phyloP scores from a whole-genome alignment of 208 protist species.

The Wallacemonas sp. region DNA sequence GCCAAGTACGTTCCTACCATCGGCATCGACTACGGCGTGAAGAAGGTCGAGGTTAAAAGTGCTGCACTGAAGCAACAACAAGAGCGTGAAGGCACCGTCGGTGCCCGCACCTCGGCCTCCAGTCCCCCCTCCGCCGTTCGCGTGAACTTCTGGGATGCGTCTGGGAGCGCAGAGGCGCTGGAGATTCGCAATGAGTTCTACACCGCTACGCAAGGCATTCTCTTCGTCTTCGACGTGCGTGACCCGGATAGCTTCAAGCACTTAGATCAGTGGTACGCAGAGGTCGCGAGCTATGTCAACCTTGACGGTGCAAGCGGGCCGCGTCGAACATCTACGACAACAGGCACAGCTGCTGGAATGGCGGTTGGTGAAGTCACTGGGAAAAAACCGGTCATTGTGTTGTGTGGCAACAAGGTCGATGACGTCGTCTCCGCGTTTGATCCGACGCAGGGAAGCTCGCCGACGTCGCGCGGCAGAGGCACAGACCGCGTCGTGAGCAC shows the following conservation, averaged over 20 bases:
- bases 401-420: conserved; percentile 78
- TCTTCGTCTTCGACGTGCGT: conserved; percentile 81
- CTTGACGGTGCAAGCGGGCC: not conserved
- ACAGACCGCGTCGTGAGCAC: conserved; percentile 48
- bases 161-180: conserved; percentile 87
- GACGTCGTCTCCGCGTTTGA: conserved; percentile 24
- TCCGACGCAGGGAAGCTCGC: conserved; percentile 8
- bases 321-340: conserved; percentile 28
- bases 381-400: conserved; percentile 37
- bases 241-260: conserved; percentile 51
- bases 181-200: conserved; percentile 98
- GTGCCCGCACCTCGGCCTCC: not conserved
- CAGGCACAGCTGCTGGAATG: conserved; percentile 42
- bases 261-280: conserved; percentile 72
- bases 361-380: conserved; percentile 32
- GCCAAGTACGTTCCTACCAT: conserved; percentile 96
- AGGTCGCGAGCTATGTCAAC: conserved; percentile 51
- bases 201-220: conserved; percentile 89
- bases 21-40: conserved; percentile 97
- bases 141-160: conserved; percentile 97
- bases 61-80: conserved; percentile 19
- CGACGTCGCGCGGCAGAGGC: conserved; percentile 3
- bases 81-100: not conserved
- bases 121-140: conserved; percentile 46
- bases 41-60: conserved; percentile 61